Base-by-base conservation (phyloP, 1,139 yeast genomes). In the Fermentozyma sake region DNA sequence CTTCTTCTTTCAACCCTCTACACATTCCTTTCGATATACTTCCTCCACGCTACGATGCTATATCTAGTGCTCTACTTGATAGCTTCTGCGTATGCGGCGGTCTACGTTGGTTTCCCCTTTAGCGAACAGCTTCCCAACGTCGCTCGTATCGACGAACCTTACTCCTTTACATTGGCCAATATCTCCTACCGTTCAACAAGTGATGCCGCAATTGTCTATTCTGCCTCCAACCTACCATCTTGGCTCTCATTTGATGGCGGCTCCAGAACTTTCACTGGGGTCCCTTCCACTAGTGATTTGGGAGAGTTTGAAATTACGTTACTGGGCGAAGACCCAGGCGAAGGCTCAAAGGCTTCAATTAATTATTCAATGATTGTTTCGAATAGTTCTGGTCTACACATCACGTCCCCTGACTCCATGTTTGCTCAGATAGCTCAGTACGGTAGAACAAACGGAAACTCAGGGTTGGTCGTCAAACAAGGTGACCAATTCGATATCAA, bases 121-220 rank as follows among this genome's bases (percentile, higher is more conserved):
- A 59, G 72, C 39, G 77, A 79, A 48, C 98, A 91, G 55, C 68
- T 78, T 20, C 97, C 97, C 11, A 81, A 87, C 19, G 84, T 91
- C 8, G 96, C 95, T 4, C 68, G 95, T 33, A 72, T 76, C 11
- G 74, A 76, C 38, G 62, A 74, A 39, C 46, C 53, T 1, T 91
- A 81, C 57, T 40, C 60, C n/a, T 91, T 85, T 55, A 70, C 78
- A 23, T 59, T 91, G 31, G 79, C 89, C 28, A 61, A 70, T 33
- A 76, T 79, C 40, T 89, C 98, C 3, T 87, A 74, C 52, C 65
- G 70, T 37, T 70, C 84, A 3, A 50, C 67, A 20, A 48, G 46
- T 11, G 61, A 64, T 11, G 51, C 56, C 12, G 18, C 36, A 31
- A 66, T 86, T 15, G 37, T 58, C 4, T 86, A 84, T 51, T 44